Base-by-base conservation (phyloP, 1,284 basidiomycete genomes). In the Leccinum glutinopallens region DNA sequence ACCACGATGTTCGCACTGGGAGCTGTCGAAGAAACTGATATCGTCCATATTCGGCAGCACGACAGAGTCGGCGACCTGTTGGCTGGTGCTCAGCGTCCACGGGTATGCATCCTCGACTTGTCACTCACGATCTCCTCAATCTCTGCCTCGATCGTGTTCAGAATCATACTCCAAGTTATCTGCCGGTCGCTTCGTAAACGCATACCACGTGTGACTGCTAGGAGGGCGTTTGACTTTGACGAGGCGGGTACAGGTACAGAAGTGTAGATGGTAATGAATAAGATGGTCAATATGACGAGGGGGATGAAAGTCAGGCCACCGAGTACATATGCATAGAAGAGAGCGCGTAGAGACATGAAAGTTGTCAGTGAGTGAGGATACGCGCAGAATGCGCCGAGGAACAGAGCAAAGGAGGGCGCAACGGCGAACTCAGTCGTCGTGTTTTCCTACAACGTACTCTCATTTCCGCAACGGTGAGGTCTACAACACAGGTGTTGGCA, bases 151-250 rank as follows among this genome's bases (percentile, higher is more conserved):
- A 99, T 95, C 2, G 92, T 92, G 66, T 90, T 88, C 53, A 95
- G 80, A 59, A 98, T 92, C 89, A 97, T 91, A 58, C 89, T 84
- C 94, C 94, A 97, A 25, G 94, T 95, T 68, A 97, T 92, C 76
- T 96, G 92, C 13, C 91, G 85, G 72, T 95, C 93, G 76, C 67
- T 91, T 84, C n/a, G 96, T 97, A 76, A 99, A 99, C 1, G 94
- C 96, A 78, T 96, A 99, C 97, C 97, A 99, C 63, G 99, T 85
- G 39, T 97, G 91, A 75, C 93, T 97, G 73, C 91, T 94, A 1
- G 97, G 97, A 10, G 97, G 96, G n/a, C 90, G 87, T 76, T 99
- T 22, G 22, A 22, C 22, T 22, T 22, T 22, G 22, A 22, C 22
- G 22, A 22, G 29, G 88, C 84, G 22, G 83, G 85, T n/a, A 92